Conservation (phyloP, 345 rosid species). For the Lepidium didymum region DNA sequence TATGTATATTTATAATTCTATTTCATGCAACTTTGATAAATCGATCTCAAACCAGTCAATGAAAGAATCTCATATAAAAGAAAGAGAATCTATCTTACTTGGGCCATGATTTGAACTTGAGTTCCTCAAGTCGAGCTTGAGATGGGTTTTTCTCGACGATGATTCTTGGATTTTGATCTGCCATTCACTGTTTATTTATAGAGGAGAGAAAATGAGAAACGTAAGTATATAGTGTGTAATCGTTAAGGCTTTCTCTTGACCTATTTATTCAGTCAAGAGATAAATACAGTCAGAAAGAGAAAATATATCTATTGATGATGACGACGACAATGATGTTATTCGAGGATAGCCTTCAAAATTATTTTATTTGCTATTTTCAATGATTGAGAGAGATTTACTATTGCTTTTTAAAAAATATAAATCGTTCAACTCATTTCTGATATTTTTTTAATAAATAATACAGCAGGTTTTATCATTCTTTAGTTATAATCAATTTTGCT, state of each 20-base stretch:
- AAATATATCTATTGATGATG: background rate
- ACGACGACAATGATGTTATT: too few relatives aligned
- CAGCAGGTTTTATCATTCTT: too few relatives aligned
- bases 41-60: background rate
- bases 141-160: constrained; percentile 64
- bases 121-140: constrained; percentile 52
- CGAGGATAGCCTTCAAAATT: too few relatives aligned
- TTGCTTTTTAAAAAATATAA: too few relatives aligned
- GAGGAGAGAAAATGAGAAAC: background rate
- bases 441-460: too few relatives aligned
- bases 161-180: constrained; percentile 43
- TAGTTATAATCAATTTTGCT: too few relatives aligned
- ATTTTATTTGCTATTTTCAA: too few relatives aligned
- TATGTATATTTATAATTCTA: background rate
- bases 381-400: too few relatives aligned
- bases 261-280: constrained; percentile 19
- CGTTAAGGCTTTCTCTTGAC: background rate
- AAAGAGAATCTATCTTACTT: constrained; percentile 42
- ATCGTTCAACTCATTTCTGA: background rate
- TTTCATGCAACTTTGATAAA: background rate
- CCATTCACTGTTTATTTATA: constrained; percentile 22
- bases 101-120: constrained; percentile 95
- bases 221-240: background rate
- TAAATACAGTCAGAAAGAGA: background rate
- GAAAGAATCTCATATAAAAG: background rate